phyloP scores from a whole-genome alignment of 257 asterid genomes.

The Solanum etuberosum region DNA sequence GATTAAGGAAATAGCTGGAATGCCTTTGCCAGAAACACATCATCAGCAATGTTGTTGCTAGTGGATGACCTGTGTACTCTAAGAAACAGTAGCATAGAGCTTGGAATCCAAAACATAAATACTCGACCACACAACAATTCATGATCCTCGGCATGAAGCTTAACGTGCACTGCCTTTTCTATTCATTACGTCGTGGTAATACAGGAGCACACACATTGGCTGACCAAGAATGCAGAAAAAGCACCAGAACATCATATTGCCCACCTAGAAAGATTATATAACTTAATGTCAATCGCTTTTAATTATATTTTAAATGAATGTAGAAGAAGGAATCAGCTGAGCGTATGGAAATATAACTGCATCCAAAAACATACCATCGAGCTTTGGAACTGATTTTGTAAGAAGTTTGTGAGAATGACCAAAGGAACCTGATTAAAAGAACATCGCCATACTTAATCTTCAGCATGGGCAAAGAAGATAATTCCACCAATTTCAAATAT shows the following conservation, averaged over 20 bases:
- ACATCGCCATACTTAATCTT: not conserved
- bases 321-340: not conserved
- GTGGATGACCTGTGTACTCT: not conserved
- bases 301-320: not conserved
- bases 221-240: conserved; percentile 83
- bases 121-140: not conserved
- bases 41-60: not conserved
- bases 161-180: conserved; percentile 21
- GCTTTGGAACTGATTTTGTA: conserved; percentile 73
- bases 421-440: conserved; percentile 67
- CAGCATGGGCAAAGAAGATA: not conserved
- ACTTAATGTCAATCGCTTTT: not conserved
- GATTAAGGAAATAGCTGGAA: not conserved
- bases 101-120: not conserved
- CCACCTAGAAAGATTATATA: conserved; percentile 48
- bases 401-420: conserved; percentile 69
- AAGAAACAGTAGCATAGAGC: not conserved
- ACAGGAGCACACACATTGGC: conserved; percentile 83
- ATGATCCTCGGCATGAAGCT: not conserved
- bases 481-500: not conserved
- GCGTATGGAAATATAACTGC: not conserved
- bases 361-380: conserved; percentile 55
- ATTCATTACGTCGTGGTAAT: conserved; percentile 93
- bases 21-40: not conserved
- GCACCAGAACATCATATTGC: conserved; percentile 96